Percentiles rank a stretch among this genome's conserved stretches.
Evolutionary conservation across 2,329 filamentous ascomycete species (phyloP).

Genomic region (Fusarium illudens): DNA sequence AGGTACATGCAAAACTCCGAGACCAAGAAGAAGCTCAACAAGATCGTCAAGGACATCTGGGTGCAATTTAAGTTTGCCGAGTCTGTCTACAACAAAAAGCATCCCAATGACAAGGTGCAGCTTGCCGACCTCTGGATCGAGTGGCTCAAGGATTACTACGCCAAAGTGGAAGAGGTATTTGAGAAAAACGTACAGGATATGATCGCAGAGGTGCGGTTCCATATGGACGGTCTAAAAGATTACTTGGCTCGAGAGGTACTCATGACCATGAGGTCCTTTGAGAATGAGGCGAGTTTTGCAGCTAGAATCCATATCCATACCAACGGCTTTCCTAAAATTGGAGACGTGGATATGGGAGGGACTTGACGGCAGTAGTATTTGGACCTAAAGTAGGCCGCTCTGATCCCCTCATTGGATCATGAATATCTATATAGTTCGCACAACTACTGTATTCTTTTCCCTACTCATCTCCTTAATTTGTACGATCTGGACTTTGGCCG

Average conservation of each 20-base stretch:
- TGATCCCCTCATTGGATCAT: neutral
- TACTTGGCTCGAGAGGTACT: neutral
- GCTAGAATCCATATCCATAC: neutral
- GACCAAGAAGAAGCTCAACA: neutral
- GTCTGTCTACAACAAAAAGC: neutral
- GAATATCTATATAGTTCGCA: neutral
- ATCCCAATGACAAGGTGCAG: neutral
- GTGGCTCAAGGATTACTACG: neutral
- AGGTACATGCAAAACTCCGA: neutral
- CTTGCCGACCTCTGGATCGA: constrained; percentile 1
- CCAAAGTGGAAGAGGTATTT: neutral
- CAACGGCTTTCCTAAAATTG: neutral
- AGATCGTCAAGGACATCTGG: neutral
- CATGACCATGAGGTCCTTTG: neutral
- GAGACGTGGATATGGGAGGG: neutral
- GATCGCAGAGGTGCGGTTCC: neutral
- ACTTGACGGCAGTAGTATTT: neutral
- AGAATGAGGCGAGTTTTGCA: neutral
- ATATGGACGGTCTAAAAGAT: neutral
- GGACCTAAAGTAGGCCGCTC: too few relatives aligned
- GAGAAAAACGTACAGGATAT: neutral
- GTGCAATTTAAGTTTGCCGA: neutral
- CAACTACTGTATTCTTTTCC: neutral
- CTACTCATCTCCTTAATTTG: neutral
- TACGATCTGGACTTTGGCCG: neutral